Base-by-base conservation (phyloP, 805 yeast species). In the Isabelozyma heimii region DNA sequence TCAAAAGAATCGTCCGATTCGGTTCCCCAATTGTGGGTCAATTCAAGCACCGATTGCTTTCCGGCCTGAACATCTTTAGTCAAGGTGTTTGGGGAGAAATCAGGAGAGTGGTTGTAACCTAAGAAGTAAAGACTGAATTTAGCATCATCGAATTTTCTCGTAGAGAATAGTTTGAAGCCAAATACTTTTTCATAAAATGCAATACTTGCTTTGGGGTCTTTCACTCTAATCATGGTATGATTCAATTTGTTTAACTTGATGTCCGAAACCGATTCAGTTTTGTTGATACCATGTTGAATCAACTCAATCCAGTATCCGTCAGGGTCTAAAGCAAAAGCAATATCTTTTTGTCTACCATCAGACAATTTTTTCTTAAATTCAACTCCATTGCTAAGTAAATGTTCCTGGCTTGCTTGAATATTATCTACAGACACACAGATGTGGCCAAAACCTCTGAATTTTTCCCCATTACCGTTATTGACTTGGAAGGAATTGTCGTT, bases 251-350 rank as follows among this genome's bases (percentile, higher is more conserved):
- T 77, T 14, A 76, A 67, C 6, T 66, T 46, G 1, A 53, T 45
- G 50, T 75, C 73, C 16, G 84, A 69, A 26, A 56, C 63, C 27
- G 59, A 72, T 20, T 72, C 79, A 10, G 56, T 52, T 59, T 79
- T 77, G 51, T 67, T 65, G 37, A 72, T 55, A 15, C 70, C 75
- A 57, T 80, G 84, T 60, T 83, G 83, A 56, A 92, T 81, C 61
- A 92, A 72, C 75, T 92, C 99, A 60, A 92, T 81, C 99, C 99
- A 92, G 73, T 94, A 94, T 59, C 94, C 94, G 69, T 92, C 92
- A 6, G 98, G 97, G 62, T 94, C 99, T 57, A 91, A 79, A 6
- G 86, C 96, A 69, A 92, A 94, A 0, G 98, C 98, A 72, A 94
- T 91, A 67, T 90, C 79, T 68, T 84, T 85, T 71, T 89, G 97